Evolutionary conservation across 1,284 basidiomycete species (phyloP), one percentile per base, ranked within the genome.

Genomic region (Papiliotrema flavescens): DNA sequence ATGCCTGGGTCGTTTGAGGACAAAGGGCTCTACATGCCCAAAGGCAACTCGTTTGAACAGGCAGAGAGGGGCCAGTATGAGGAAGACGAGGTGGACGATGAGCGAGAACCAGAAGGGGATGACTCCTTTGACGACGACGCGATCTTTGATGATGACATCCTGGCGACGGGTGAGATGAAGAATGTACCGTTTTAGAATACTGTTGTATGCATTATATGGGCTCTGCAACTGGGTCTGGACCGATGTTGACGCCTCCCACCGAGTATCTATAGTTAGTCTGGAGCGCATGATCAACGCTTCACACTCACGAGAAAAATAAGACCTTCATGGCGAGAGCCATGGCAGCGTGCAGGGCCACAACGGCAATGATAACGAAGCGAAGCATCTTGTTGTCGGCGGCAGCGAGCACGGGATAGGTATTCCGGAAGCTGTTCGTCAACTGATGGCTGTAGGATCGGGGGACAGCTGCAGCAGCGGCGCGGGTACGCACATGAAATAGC

Each of bases 381-480:
- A 86, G 85, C 6, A 89, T 81, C 71, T 93, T 93, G 59, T 88
- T 85, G 70, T 93, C 89, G 34, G 87, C 86, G n/a, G 84, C 82
- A 24, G 87, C 84, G 37, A 97, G 84, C 50, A 95, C 82, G 5
- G 92, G 92, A 66, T 94, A 95, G 51, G 94, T 83, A 67, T 95
- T 96, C 19, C 81, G 80, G 17, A 84, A 80, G 17, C 74, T 76
- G 53, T 6, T 32, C 36, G 19, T 36, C 26, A 41, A 17, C 26
- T 26, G 24, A 32, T 11, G 28, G 28, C 5, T 5, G 11, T 32
- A 11, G 28, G 28, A 6, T 11, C 28, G 11, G 28, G 28, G 28
- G 9, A 52, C 20, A 17, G 20, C 17, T 24, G 34, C 11, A 51
- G 43, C 14, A 24, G 11, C 2, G 6, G 47, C 3, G 20, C 39